Evolutionary conservation across 495 filamentous ascomycete species (phyloP), one percentile per base, ranked within the genome.

Genomic region (Penicillium arizonense): DNA sequence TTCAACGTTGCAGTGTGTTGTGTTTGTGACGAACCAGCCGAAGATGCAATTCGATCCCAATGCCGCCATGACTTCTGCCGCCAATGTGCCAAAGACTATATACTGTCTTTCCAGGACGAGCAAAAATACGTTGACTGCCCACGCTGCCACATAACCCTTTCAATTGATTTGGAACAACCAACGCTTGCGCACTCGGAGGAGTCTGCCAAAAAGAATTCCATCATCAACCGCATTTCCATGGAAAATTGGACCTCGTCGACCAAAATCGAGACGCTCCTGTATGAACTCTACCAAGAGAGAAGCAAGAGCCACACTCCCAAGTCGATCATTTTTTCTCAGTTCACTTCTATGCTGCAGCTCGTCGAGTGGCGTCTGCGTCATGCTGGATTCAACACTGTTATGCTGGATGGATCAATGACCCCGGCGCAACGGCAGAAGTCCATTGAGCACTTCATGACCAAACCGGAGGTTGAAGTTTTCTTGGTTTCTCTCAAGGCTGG

Each of bases 151-250:
- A 96, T 97, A 47, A 73, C 86, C 2, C 79, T 97, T 3, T 82
- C 84, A 5, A 94, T 97, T 56, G 94, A 98, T 68, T 82, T 96
- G 7, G 93, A 96, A 64, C 90, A 96, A 69, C 91, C 91, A 0
- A 90, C 92, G 43, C 88, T 96, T 36, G 93, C 94, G 68, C 89
- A 96, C 69, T 88, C 96, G 50, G 86, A 89, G 61, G 80, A 82
- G 14, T 64, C 80, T 23, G 82, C 96, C 26, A 96, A 96, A 80
- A 96, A 96, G 67, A 88, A 82, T 5, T 94, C 89, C 9, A 97
- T 98, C 69, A 96, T 96, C 76, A 96, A 96, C 68, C 87, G 94
- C 36, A 97, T 97, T 64, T 86, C 89, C 62, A 96, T 97, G 93
- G 88, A 92, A 56, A 85, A 96, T 57, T 98, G 94, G 94, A 96